These are phyloP conservation scores for Acrodontium crateriforme DNA, from an alignment of 2,329 filamentous ascomycete genomes.

Conservation along the genomic window DNA sequence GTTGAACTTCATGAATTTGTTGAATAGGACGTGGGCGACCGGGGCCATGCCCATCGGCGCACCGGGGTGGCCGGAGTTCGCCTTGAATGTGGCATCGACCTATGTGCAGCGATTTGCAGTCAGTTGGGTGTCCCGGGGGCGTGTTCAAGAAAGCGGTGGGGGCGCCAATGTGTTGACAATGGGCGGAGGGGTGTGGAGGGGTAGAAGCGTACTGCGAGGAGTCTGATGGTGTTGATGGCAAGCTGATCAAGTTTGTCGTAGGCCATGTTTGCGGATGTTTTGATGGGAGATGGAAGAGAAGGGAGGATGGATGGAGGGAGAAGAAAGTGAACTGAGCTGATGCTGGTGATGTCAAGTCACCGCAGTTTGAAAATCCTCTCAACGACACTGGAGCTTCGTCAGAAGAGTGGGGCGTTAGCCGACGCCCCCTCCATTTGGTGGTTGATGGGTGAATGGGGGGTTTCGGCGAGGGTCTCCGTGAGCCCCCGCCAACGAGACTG, in stretches of 20 bases:
- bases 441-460: too few species aligned
- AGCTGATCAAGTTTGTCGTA: conserved; percentile 78
- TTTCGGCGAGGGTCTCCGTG: too few species aligned
- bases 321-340: too few species aligned
- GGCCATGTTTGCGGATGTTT: conserved; percentile 51
- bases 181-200: background rate
- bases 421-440: too few species aligned
- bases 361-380: too few species aligned
- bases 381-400: too few species aligned
- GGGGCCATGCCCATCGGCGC: conserved; percentile 97
- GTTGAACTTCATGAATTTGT: conserved; percentile 99
- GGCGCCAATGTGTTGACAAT: background rate
- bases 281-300: background rate
- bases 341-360: too few species aligned
- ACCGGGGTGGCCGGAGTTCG: conserved; percentile 97
- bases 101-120: too few species aligned
- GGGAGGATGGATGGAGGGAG: background rate
- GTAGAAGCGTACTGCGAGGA: conserved; percentile 53
- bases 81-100: conserved; percentile 93
- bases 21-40: conserved; percentile 90
- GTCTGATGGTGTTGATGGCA: conserved; percentile 95
- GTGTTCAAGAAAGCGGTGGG: conserved; percentile 10
- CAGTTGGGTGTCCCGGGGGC: conserved; percentile 12
- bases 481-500: too few species aligned
- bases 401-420: too few species aligned